These are phyloP conservation scores for Ceratocystis albifundus DNA, from an alignment of 2,329 filamentous ascomycete species.

Conservation along the genomic window DNA sequence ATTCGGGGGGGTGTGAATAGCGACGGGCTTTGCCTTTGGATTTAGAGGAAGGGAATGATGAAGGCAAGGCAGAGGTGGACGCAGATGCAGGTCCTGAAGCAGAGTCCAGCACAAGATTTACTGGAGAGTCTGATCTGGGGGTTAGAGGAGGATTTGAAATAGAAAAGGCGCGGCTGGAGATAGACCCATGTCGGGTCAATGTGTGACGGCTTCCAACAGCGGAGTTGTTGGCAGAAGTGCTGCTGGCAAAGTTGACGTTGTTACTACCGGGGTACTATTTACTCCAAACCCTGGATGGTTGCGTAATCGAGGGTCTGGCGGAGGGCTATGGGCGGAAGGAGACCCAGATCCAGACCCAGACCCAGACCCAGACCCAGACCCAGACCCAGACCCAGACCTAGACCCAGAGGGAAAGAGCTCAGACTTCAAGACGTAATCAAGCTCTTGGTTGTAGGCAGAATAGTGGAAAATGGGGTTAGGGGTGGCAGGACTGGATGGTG, in stretches of 20 bases:
- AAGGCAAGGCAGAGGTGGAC: not conserved
- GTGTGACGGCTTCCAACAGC: not conserved
- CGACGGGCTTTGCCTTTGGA: slow-evolving; percentile 9
- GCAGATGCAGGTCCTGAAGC: not conserved
- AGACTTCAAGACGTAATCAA: slow-evolving; percentile 41
- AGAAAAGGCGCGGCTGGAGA: slow-evolving; percentile 9
- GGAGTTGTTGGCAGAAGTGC: not conserved
- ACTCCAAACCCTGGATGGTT: slow-evolving; percentile 1
- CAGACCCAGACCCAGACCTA: not conserved
- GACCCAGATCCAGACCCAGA: not conserved
- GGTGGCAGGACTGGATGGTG: slow-evolving; percentile 58
- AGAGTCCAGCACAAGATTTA: not conserved
- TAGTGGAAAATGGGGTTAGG: slow-evolving; percentile 49
- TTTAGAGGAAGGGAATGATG: not conserved
- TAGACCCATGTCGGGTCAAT: slow-evolving; percentile 12
- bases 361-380: not conserved
- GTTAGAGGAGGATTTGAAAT: slow-evolving; percentile 6
- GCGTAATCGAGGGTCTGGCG: not conserved
- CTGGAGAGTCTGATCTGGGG: not conserved
- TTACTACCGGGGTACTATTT: not conserved
- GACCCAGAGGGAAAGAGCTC: not conserved
- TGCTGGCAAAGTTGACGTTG: not conserved
- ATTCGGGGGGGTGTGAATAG: slow-evolving; percentile 13
- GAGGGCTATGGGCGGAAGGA: not conserved
- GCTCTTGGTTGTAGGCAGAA: slow-evolving; percentile 18